phyloP scores from a whole-genome alignment of 2,329 filamentous ascomycete species.

The Ophiostoma triangulosporum region DNA sequence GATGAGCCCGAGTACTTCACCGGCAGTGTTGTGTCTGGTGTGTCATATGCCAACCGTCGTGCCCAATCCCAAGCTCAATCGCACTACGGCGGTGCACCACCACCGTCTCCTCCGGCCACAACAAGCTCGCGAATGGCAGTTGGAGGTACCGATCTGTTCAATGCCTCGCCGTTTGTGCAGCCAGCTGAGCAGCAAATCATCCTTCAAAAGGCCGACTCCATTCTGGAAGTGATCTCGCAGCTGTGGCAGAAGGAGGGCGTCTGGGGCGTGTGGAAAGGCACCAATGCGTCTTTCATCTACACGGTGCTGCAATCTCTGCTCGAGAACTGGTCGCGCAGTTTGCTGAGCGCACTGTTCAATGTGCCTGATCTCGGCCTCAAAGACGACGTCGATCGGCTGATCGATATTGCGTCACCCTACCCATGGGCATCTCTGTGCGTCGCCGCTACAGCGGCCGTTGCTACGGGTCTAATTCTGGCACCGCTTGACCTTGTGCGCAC shows the following conservation, averaged over 20 bases:
- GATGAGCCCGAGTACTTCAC: conserved; percentile 83
- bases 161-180: conserved; percentile 16
- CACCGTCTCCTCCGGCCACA: not conserved
- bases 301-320: conserved; percentile 72
- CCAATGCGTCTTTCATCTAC: conserved; percentile 87
- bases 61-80: not conserved
- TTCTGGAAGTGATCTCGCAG: conserved; percentile 75
- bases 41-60: conserved; percentile 8
- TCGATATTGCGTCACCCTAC: conserved; percentile 61
- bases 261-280: conserved; percentile 88
- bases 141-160: not conserved
- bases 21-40: conserved; percentile 29
- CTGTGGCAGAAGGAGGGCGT: conserved; percentile 81
- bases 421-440: conserved; percentile 72
- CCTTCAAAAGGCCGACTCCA: conserved; percentile 62
- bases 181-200: conserved; percentile 47
- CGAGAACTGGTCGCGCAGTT: conserved; percentile 82
- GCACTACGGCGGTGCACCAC: not conserved
- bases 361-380: conserved; percentile 70
- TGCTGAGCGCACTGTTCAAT: conserved; percentile 82
- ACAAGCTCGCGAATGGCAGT: not conserved
- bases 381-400: conserved; percentile 63
- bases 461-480: conserved; percentile 67
- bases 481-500: conserved; percentile 87
- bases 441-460: conserved; percentile 47